These are phyloP conservation scores for Drechslerella stenobrocha DNA, from an alignment of 2,329 filamentous ascomycete species.

Conservation along the genomic window DNA sequence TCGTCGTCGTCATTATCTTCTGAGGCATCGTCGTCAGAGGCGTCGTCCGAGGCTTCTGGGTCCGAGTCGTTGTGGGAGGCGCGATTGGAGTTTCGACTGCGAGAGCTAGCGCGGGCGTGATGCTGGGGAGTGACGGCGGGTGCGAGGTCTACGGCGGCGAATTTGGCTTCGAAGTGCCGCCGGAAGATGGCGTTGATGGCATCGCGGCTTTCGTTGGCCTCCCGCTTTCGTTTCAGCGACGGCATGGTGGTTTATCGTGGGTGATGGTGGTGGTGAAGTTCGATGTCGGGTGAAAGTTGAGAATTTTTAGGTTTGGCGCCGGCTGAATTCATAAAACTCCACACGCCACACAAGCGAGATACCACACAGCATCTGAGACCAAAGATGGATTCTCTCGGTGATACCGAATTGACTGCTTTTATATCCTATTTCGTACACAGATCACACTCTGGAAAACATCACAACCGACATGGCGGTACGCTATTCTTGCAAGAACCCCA, in stretches of 20 bases:
- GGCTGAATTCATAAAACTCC: background rate
- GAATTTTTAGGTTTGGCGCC: conserved; percentile 10
- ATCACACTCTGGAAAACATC: too few relatives aligned
- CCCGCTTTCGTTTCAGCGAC: conserved; percentile 40
- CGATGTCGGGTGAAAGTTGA: background rate
- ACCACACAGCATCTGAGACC: too few relatives aligned
- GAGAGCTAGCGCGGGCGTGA: background rate
- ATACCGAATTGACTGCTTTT: too few relatives aligned
- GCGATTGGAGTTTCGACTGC: conserved; percentile 3
- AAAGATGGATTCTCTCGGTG: too few relatives aligned
- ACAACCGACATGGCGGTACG: too few relatives aligned
- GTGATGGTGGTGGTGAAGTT: conserved; percentile 4
- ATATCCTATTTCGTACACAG: too few relatives aligned
- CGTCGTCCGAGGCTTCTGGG: too few relatives aligned
- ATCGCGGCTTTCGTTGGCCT: conserved; percentile 11
- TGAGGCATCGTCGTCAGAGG: too few relatives aligned
- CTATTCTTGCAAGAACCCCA: too few relatives aligned
- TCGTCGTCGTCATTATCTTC: too few relatives aligned
- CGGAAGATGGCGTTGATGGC: conserved; percentile 34
- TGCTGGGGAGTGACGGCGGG: background rate
- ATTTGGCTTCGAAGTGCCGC: conserved; percentile 35
- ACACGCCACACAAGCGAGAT: too few relatives aligned
- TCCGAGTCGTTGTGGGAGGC: too few relatives aligned
- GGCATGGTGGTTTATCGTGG: conserved; percentile 22
- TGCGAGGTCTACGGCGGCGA: conserved; percentile 22